phyloP scores from a whole-genome alignment of 1,139 yeast species.

The Saccharomyces hybrid region DNA sequence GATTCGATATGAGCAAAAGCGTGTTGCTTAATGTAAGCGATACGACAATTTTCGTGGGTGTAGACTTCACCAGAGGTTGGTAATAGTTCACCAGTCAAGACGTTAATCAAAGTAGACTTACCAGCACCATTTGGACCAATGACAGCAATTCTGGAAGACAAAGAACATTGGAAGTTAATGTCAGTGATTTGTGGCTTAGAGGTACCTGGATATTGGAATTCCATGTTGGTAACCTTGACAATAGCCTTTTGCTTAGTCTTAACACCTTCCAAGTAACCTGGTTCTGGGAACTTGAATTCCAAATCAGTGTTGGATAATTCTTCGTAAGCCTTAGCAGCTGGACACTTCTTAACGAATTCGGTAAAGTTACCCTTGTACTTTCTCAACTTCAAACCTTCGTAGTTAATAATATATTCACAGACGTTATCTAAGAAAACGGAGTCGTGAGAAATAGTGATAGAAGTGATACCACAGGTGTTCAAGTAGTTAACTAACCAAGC shows the following conservation, averaged over 20 bases:
- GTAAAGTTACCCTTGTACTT: slow-evolving; percentile 99
- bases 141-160: slow-evolving; percentile 98
- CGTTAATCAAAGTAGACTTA: slow-evolving; percentile 97
- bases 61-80: slow-evolving; percentile 98
- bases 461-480: slow-evolving; percentile 95
- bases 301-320: slow-evolving; percentile 97
- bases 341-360: slow-evolving; percentile 96
- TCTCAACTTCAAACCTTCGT: slow-evolving; percentile 99
- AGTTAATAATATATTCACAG: slow-evolving; percentile 96
- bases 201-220: slow-evolving; percentile 99
- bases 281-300: slow-evolving; percentile 97
- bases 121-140: slow-evolving; percentile 99
- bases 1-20: slow-evolving; percentile 98
- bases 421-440: slow-evolving; percentile 98
- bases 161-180: slow-evolving; percentile 96
- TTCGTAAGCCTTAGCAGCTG: slow-evolving; percentile 97
- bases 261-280: slow-evolving; percentile 99
- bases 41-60: slow-evolving; percentile 99
- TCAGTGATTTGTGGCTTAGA: slow-evolving; percentile 84
- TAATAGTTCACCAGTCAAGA: slow-evolving; percentile 97
- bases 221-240: slow-evolving; percentile 92
- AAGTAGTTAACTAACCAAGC: slow-evolving; percentile 99
- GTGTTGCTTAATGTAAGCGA: slow-evolving; percentile 98
- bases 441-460: slow-evolving; percentile 98
- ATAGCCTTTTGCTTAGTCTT: slow-evolving; percentile 99